Percentiles rank a stretch among this genome's conserved stretches.
phyloP scores from a whole-genome alignment of 768 basidiomycete species.

The Gymnopilus dilepis region DNA sequence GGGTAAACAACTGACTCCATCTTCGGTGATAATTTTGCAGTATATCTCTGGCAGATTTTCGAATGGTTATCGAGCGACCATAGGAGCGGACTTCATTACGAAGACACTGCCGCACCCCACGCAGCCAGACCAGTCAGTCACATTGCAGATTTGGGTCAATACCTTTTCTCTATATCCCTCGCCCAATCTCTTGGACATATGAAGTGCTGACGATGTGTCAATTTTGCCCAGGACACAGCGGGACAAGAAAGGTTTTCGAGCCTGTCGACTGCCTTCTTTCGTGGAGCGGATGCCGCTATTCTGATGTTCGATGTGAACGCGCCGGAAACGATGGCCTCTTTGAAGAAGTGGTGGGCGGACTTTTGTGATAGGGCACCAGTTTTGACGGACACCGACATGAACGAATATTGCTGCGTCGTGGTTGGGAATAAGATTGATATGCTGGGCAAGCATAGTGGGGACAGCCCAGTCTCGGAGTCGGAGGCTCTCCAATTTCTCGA shows the following conservation, averaged over 20 bases:
- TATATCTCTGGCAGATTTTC: slow-evolving; percentile 81
- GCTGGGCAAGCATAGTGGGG: slow-evolving; percentile 25
- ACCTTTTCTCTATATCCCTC: slow-evolving; percentile 15
- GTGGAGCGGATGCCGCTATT: slow-evolving; percentile 82
- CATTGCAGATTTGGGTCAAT: slow-evolving; percentile 66
- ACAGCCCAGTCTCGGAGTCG: slow-evolving; percentile 35
- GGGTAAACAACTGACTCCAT: neutral
- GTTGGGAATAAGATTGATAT: slow-evolving; percentile 85
- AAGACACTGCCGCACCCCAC: slow-evolving; percentile 71
- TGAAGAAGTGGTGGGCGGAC: slow-evolving; percentile 81
- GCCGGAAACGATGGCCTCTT: slow-evolving; percentile 59
- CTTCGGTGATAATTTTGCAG: slow-evolving; percentile 36
- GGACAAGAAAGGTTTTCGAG: slow-evolving; percentile 90
- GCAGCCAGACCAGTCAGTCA: slow-evolving; percentile 58
- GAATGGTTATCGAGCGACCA: slow-evolving; percentile 80
- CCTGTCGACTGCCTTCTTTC: slow-evolving; percentile 82
- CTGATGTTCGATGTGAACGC: slow-evolving; percentile 83
- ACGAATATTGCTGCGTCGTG: slow-evolving; percentile 73
- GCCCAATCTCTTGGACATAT: neutral
- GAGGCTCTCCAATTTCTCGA: slow-evolving; percentile 62
- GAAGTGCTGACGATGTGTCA: slow-evolving; percentile 3
- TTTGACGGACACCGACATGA: slow-evolving; percentile 57
- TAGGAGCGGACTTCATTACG: slow-evolving; percentile 88
- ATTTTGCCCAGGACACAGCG: slow-evolving; percentile 67
- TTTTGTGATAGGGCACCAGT: slow-evolving; percentile 74